Conservation (phyloP, 192 early-diverging fungal genomes). For the Entophlyctis luteolus region DNA sequence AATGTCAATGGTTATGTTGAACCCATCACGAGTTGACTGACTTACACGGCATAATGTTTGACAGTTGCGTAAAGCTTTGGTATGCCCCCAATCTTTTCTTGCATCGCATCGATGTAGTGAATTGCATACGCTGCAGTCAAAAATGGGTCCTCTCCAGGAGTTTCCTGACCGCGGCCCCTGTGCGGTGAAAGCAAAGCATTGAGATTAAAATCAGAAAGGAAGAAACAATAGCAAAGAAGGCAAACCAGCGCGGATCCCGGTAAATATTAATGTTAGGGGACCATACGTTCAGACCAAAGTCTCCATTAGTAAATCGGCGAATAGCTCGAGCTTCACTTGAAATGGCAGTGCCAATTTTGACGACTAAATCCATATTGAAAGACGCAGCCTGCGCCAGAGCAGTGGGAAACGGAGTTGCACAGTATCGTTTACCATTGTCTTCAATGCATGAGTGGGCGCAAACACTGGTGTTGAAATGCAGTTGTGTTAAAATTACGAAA, state of each 20-base stretch:
- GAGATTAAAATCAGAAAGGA: not conserved
- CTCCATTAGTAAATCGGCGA: not conserved
- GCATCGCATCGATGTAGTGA: not conserved
- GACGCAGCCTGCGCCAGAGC: not conserved
- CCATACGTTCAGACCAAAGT: not conserved
- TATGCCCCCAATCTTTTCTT: not conserved
- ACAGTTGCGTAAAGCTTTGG: not conserved
- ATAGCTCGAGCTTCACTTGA: not conserved
- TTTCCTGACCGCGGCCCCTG: not conserved
- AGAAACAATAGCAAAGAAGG: not conserved
- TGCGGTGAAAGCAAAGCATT: too few species aligned
- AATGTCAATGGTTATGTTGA: too few species aligned
- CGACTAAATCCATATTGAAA: not conserved
- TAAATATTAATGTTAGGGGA: not conserved
- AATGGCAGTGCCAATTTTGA: not conserved
- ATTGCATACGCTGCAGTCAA: not conserved
- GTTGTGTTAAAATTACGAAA: not conserved
- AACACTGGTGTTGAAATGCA: not conserved
- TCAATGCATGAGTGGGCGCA: not conserved
- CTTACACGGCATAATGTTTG: not conserved
- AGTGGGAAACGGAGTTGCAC: not conserved
- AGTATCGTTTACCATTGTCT: not conserved
- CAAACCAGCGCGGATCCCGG: constrained; percentile 3
- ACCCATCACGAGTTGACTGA: too few species aligned
- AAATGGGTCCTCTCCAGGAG: not conserved